Percentiles rank a stretch among this genome's conserved stretches.
These are phyloP conservation scores for Colletotrichum liaoningense DNA, from an alignment of 2,329 filamentous ascomycete species.

Conservation along the genomic window DNA sequence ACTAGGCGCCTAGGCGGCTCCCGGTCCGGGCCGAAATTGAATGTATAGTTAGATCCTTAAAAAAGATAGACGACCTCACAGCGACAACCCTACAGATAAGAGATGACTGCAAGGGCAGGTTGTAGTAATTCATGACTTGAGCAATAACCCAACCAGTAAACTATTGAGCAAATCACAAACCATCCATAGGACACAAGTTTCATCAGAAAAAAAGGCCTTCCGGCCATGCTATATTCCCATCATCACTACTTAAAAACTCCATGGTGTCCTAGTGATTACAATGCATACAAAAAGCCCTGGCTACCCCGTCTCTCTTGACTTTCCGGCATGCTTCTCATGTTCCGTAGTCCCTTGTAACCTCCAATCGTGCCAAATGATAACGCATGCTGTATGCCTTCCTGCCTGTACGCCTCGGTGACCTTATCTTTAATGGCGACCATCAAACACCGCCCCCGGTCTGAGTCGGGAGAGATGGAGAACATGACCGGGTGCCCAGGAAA, in stretches of 20 bases:
- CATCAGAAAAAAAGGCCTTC: not conserved
- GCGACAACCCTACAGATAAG: too few species aligned
- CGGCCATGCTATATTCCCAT: not conserved
- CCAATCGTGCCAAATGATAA: not conserved
- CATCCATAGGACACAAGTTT: too few species aligned
- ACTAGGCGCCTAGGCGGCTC: too few species aligned
- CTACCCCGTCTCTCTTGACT: not conserved
- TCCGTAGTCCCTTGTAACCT: not conserved
- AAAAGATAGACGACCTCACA: too few species aligned
- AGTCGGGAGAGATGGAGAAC: not conserved
- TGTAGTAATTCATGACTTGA: too few species aligned
- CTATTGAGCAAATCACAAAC: not conserved
- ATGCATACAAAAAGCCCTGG: constrained; percentile 11
- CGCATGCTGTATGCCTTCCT: not conserved
- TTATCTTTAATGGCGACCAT: not conserved
- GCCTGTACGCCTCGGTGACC: not conserved
- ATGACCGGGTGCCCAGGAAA: not conserved
- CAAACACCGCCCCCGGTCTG: not conserved
- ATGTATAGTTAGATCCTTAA: too few species aligned
- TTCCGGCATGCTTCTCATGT: not conserved
- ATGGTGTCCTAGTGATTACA: not conserved
- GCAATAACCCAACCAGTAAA: too few species aligned
- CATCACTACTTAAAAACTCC: constrained; percentile 1
- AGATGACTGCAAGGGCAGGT: too few species aligned
- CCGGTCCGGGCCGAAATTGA: too few species aligned